Evolutionary conservation across 306 rosid genomes (phyloP).

Genomic region (Cicer cuneatum): DNA sequence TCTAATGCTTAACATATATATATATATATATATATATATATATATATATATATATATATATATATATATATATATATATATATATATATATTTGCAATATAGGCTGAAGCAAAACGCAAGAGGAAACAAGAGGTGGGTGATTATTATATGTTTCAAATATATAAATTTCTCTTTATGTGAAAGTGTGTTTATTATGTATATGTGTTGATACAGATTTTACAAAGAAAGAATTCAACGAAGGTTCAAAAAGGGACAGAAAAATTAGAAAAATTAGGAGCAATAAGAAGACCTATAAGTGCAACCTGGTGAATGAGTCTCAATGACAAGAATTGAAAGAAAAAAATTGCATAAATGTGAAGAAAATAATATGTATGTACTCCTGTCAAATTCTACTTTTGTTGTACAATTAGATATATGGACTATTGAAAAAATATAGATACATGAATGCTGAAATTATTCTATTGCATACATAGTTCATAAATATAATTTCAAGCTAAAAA

Average conservation of each 20-base stretch:
- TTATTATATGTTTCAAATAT: conserved; percentile 10
- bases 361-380: conserved; percentile 33
- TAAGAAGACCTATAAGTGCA: conserved; percentile 63
- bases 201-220: conserved; percentile 40
- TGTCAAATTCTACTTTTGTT: background rate
- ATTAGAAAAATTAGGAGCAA: conserved; percentile 52
- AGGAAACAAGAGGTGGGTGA: conserved; percentile 57
- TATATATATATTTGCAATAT: conserved; percentile 45
- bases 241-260: conserved; percentile 55
- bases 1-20: conserved; percentile 15
- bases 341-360: conserved; percentile 9
- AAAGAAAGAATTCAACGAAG: conserved; percentile 45
- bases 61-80: too few species aligned
- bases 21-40: too few species aligned
- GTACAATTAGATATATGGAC: conserved; percentile 9
- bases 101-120: conserved; percentile 66
- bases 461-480: conserved; percentile 4
- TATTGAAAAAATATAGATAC: background rate
- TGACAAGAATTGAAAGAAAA: background rate
- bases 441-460: background rate
- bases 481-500: background rate
- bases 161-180: background rate
- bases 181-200: conserved; percentile 3
- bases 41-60: too few species aligned
- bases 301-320: conserved; percentile 51